phyloP scores from a whole-genome alignment of 2,329 filamentous ascomycete genomes.

The Harringtonia lauricola region DNA sequence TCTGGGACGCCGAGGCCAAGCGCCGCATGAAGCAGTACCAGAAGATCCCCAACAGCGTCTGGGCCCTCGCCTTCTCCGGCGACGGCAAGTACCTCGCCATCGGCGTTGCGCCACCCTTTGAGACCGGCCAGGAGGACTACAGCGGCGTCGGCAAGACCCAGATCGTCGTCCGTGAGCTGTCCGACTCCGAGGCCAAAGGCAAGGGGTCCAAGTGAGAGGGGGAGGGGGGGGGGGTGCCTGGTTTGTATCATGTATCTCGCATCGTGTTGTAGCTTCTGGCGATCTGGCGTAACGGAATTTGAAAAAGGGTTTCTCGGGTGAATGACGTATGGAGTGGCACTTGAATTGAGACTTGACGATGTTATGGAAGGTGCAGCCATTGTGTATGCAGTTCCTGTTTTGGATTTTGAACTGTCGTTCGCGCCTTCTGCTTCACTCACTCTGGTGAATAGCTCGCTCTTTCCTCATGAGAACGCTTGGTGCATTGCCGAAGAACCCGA shows the following conservation, averaged over 20 bases:
- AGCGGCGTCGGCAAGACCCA: conserved; percentile 60
- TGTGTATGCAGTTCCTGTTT: not conserved
- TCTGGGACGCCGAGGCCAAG: conserved; percentile 91
- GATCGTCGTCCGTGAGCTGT: conserved; percentile 72
- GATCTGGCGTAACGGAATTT: too few relatives aligned
- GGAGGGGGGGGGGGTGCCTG: not conserved
- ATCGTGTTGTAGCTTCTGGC: too few relatives aligned
- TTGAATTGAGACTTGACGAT: too few relatives aligned
- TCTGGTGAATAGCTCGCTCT: too few relatives aligned
- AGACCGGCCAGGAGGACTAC: conserved; percentile 75
- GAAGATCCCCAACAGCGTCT: conserved; percentile 68
- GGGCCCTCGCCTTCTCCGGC: conserved; percentile 63
- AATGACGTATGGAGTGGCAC: too few relatives aligned
- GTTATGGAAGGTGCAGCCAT: too few relatives aligned
- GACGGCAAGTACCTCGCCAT: conserved; percentile 73
- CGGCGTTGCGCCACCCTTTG: conserved; percentile 76
- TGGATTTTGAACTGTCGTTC: too few relatives aligned
- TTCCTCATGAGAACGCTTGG: too few relatives aligned
- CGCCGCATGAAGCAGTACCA: conserved; percentile 82
- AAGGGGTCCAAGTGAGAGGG: conserved; percentile 57
- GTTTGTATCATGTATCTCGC: not conserved
- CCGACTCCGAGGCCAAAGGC: conserved; percentile 78
- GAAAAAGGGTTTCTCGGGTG: not conserved
- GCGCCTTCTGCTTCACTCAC: too few relatives aligned
- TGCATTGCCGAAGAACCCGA: too few relatives aligned